These are phyloP conservation scores for Penicillium sp. DNA, from an alignment of 2,329 filamentous ascomycete genomes.

Conservation along the genomic window DNA sequence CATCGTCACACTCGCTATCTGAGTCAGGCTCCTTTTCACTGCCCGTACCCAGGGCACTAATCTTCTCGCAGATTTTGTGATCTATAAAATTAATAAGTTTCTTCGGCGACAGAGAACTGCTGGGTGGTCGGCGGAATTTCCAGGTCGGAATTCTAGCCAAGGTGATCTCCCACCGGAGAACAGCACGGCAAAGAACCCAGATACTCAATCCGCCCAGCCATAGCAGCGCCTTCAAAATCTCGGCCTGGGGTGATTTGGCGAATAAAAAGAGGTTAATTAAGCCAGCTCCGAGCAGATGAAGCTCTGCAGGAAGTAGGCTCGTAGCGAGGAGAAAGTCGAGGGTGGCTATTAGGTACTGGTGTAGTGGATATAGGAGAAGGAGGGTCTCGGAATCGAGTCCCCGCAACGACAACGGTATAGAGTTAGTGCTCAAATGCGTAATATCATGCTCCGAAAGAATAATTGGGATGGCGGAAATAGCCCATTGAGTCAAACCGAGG, in stretches of 20 bases:
- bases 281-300: constrained; percentile 78
- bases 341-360: constrained; percentile 69
- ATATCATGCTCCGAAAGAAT: constrained; percentile 45
- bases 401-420: constrained; percentile 28
- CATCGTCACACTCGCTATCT: constrained; percentile 36
- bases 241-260: constrained; percentile 73
- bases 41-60: constrained; percentile 38
- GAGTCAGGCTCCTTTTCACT: constrained; percentile 32
- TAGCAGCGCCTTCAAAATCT: constrained; percentile 79
- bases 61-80: constrained; percentile 45
- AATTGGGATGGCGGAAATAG: constrained; percentile 67
- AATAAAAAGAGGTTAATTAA: constrained; percentile 79
- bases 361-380: constrained; percentile 72
- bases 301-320: constrained; percentile 79
- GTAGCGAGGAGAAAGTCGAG: constrained; percentile 81
- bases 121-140: constrained; percentile 66
- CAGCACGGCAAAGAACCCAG: constrained; percentile 66
- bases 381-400: constrained; percentile 55
- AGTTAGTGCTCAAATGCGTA: constrained; percentile 31
- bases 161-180: constrained; percentile 78
- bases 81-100: constrained; percentile 40
- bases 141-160: constrained; percentile 86
- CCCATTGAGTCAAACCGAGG: constrained; percentile 72
- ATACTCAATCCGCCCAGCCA: constrained; percentile 79
- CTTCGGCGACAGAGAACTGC: constrained; percentile 32